These are phyloP conservation scores for Carex arenaria DNA, from an alignment of 202 grass and related monocot genomes.

Conservation along the genomic window DNA sequence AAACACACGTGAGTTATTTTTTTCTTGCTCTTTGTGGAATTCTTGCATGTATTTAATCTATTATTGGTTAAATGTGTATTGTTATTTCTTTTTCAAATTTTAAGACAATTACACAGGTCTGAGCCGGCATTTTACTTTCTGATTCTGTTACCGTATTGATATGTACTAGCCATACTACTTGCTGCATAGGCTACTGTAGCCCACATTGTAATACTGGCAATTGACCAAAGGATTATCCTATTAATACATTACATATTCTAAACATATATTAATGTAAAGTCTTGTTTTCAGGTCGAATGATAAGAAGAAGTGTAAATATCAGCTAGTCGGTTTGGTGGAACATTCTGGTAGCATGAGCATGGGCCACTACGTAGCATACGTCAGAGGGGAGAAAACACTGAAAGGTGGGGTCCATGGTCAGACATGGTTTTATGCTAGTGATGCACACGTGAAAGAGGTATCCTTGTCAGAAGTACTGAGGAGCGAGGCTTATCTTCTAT, in stretches of 20 bases:
- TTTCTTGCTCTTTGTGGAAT: background rate
- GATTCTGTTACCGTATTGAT: background rate
- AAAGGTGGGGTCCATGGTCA: conserved; percentile 5
- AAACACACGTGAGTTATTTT: background rate
- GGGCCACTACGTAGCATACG: conserved; percentile 78
- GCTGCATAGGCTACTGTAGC: background rate
- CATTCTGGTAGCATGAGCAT: conserved; percentile 66
- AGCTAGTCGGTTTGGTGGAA: conserved; percentile 66
- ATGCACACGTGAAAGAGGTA: conserved; percentile 35
- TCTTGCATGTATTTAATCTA: background rate
- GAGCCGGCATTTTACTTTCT: background rate
- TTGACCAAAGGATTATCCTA: background rate
- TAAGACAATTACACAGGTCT: background rate
- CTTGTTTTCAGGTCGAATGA: conserved; percentile 45
- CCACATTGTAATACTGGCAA: background rate
- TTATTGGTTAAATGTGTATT: background rate
- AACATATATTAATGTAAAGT: background rate
- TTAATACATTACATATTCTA: background rate
- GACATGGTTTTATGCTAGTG: conserved; percentile 58
- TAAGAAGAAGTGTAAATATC: conserved; percentile 47
- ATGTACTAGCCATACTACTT: background rate
- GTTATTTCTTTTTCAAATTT: background rate
- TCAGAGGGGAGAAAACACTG: conserved; percentile 35
- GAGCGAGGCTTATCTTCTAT: conserved; percentile 62
- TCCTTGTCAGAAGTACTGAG: conserved; percentile 49